These are phyloP conservation scores for Leccinum insolens DNA, from an alignment of 1,284 basidiomycete genomes.

Conservation along the genomic window DNA sequence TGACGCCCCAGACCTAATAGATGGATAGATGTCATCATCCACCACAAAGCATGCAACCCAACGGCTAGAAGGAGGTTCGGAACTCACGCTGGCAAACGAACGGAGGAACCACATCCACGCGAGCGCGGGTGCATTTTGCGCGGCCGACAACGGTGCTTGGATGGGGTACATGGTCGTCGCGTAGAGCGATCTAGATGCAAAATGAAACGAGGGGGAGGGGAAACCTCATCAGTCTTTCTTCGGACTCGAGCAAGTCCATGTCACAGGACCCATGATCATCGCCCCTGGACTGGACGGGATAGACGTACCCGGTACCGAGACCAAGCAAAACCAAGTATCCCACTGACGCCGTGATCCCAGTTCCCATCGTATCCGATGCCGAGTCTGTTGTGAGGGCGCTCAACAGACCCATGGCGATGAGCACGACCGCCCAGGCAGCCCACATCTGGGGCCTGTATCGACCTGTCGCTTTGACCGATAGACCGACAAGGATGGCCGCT, in stretches of 20 bases:
- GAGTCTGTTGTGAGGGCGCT: not conserved
- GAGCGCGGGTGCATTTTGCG: constrained; percentile 29
- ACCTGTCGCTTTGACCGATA: constrained; percentile 14
- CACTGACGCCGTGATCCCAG: not conserved
- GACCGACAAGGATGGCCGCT: constrained; percentile 7
- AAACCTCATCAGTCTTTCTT: not conserved
- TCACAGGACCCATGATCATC: not conserved
- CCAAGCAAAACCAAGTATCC: constrained; percentile 18
- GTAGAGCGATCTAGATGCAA: not conserved
- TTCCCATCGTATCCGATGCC: not conserved
- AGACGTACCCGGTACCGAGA: not conserved
- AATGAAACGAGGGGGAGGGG: not conserved
- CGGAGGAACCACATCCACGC: constrained; percentile 34
- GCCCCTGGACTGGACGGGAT: not conserved
- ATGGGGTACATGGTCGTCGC: constrained; percentile 33
- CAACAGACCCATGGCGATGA: constrained; percentile 16
- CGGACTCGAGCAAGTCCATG: not conserved
- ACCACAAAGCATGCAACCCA: not conserved
- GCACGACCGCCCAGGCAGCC: constrained; percentile 13
- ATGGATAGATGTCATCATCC: not conserved
- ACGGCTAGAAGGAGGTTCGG: not conserved
- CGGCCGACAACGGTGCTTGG: constrained; percentile 33
- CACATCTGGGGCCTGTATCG: constrained; percentile 23
- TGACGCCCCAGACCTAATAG: constrained; percentile 21
- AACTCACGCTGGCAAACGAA: constrained; percentile 24